phyloP scores from a whole-genome alignment of 495 filamentous ascomycete genomes.

The Podospora fimiseda region DNA sequence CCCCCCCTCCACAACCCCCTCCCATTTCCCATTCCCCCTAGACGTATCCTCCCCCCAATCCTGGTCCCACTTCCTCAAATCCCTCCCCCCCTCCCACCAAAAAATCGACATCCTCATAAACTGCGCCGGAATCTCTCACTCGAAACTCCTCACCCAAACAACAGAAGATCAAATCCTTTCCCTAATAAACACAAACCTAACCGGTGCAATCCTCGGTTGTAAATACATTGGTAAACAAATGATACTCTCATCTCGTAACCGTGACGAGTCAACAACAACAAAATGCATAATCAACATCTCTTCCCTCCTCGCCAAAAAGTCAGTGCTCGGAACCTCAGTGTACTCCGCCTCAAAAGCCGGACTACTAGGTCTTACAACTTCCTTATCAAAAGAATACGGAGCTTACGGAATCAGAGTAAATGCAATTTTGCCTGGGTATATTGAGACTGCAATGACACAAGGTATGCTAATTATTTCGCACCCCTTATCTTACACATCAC shows the following conservation, averaged over 20 bases:
- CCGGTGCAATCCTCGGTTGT: slow-evolving; percentile 62
- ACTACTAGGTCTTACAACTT: slow-evolving; percentile 55
- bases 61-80: neutral
- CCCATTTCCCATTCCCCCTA: no score
- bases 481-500: neutral
- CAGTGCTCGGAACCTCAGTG: slow-evolving; percentile 56
- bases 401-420: slow-evolving; percentile 60
- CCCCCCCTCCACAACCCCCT: no score
- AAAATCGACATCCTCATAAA: slow-evolving; percentile 66
- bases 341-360: slow-evolving; percentile 82
- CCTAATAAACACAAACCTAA: slow-evolving; percentile 62
- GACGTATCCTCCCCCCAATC: neutral
- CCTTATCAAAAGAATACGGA: slow-evolving; percentile 60
- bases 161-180: slow-evolving; percentile 34
- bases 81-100: neutral
- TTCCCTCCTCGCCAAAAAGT: slow-evolving; percentile 60
- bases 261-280: no score
- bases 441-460: slow-evolving; percentile 69
- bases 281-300: slow-evolving; percentile 73
- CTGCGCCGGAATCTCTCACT: slow-evolving; percentile 63
- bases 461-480: slow-evolving; percentile 38
- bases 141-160: slow-evolving; percentile 48
- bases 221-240: slow-evolving; percentile 50
- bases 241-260: no score
- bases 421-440: slow-evolving; percentile 77